phyloP scores from a whole-genome alignment of 148 eudicot genomes.

The Limonium bicolor region DNA sequence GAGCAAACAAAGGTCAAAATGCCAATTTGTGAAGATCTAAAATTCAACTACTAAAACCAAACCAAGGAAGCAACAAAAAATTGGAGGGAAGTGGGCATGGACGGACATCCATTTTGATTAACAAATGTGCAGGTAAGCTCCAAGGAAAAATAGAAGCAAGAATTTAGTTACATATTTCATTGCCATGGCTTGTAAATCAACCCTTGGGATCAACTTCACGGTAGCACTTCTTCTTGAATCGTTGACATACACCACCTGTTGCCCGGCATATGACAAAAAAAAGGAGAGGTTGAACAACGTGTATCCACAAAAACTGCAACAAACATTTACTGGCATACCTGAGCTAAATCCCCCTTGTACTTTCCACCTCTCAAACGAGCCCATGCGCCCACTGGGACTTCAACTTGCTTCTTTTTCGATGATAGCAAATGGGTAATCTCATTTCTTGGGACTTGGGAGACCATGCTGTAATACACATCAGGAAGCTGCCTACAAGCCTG shows the following conservation, averaged over 20 bases:
- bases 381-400: constrained; percentile 67
- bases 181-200: constrained; percentile 75
- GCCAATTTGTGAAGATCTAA: no score
- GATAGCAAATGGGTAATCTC: constrained; percentile 55
- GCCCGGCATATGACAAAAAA: not conserved
- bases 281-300: not conserved
- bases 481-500: constrained; percentile 85
- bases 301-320: not conserved
- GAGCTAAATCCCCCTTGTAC: constrained; percentile 83
- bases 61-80: not conserved
- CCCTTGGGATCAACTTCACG: constrained; percentile 84
- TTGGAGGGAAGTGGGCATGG: no score
- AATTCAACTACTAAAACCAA: constrained; percentile 77
- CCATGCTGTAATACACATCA: constrained; percentile 51
- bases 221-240: constrained; percentile 61
- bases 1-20: no score
- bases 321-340: constrained; percentile 27
- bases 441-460: constrained; percentile 41
- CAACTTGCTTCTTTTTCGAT: constrained; percentile 44
- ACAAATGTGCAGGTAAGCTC: not conserved
- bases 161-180: constrained; percentile 58
- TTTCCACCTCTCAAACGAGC: constrained; percentile 82
- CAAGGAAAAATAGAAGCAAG: not conserved
- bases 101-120: no score
- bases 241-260: constrained; percentile 62